Conservation (phyloP, 257 asterid genomes). For the Capsicum baccatum region DNA sequence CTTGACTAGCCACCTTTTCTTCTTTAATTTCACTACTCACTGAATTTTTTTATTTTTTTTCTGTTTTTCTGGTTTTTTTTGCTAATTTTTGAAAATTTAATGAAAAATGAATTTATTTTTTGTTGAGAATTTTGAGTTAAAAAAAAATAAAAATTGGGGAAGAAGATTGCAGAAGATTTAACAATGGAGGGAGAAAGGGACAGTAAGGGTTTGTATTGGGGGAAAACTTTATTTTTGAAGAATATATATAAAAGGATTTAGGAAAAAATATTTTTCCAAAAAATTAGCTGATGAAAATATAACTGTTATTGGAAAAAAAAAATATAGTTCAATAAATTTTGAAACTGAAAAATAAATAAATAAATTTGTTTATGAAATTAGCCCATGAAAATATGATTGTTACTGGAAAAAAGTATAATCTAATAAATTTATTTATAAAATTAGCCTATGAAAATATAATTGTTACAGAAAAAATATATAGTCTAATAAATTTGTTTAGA, state of each 20-base stretch:
- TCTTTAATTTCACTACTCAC: neutral
- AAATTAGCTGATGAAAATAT: too few species aligned
- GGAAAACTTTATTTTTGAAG: neutral
- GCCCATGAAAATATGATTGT: neutral
- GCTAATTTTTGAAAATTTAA: neutral
- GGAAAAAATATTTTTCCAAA: too few species aligned
- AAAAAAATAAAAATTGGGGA: neutral
- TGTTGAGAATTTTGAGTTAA: neutral
- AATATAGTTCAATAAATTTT: too few species aligned
- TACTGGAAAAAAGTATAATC: too few species aligned
- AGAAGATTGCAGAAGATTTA: neutral
- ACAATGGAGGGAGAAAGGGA: neutral
- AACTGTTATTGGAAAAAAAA: too few species aligned
- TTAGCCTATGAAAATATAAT: neutral
- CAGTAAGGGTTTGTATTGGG: neutral
- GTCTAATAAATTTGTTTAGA: too few species aligned
- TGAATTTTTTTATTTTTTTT: neutral
- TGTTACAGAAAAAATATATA: too few species aligned
- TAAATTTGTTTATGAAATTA: neutral
- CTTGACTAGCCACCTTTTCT: constrained; percentile 14
- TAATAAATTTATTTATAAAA: neutral
- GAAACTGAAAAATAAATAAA: too few species aligned
- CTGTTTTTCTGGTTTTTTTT: neutral
- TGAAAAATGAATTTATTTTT: too few species aligned
- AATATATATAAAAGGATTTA: neutral